A percentile compares a stretch with the other conserved stretches of the same genome.
phyloP scores from a whole-genome alignment of 768 basidiomycete genomes.

The Pisolithus marmoratus region DNA sequence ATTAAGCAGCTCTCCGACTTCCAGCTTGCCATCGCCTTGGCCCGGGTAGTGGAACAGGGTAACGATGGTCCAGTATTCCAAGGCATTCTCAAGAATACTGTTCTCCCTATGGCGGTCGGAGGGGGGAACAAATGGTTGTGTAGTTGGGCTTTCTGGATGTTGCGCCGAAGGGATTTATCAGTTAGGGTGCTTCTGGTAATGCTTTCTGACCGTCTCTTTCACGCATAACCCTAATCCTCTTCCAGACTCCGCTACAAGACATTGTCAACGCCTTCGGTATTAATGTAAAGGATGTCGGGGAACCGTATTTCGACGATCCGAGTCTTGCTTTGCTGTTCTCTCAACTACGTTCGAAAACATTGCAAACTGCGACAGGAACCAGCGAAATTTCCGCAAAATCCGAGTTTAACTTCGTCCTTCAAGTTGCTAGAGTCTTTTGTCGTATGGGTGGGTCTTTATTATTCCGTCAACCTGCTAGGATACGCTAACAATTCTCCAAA shows the following conservation, averaged over 20 bases:
- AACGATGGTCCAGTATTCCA: slow-evolving; percentile 75
- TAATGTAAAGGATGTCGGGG: slow-evolving; percentile 60
- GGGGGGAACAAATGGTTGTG: slow-evolving; percentile 90
- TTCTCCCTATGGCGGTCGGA: slow-evolving; percentile 79
- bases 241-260: slow-evolving; percentile 71
- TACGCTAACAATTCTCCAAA: slow-evolving; percentile 26
- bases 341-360: slow-evolving; percentile 81
- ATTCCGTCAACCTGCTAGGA: neutral
- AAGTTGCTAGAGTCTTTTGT: slow-evolving; percentile 90
- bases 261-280: slow-evolving; percentile 56
- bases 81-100: slow-evolving; percentile 63
- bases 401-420: slow-evolving; percentile 94
- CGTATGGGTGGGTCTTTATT: slow-evolving; percentile 72
- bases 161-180: slow-evolving; percentile 82
- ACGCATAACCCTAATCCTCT: neutral
- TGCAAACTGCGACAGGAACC: slow-evolving; percentile 91
- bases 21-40: slow-evolving; percentile 83
- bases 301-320: slow-evolving; percentile 91
- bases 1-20: slow-evolving; percentile 84
- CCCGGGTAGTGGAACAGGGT: slow-evolving; percentile 77
- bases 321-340: slow-evolving; percentile 87
- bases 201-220: slow-evolving; percentile 5
- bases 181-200: slow-evolving; percentile 86
- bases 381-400: slow-evolving; percentile 82
- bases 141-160: slow-evolving; percentile 95